Base-by-base conservation (phyloP, 2,329 filamentous ascomycete species). In the Cryphonectria naterciae region DNA sequence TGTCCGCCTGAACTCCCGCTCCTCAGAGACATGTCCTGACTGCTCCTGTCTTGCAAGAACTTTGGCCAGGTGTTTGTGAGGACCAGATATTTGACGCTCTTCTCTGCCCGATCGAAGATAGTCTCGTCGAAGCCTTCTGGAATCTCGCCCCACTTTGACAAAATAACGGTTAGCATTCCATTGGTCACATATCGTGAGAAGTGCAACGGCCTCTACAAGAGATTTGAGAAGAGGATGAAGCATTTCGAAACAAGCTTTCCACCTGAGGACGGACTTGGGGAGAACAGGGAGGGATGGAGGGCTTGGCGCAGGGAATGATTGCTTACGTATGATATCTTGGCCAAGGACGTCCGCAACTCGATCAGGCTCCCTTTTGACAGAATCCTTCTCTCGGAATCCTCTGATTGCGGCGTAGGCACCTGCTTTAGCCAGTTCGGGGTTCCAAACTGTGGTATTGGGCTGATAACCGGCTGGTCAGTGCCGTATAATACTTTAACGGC, bases 31-130 rank as follows among this genome's bases (percentile, higher is more conserved):
- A 68, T 17, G 6, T 63, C 65, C 11, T 58, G 62, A 39, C 67
- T 62, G 19, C 69, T 68, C 37, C 49, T 46, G 13, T 58, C 64
- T 62, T 72, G 61, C 63, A 87, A 82, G 74, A 86, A 89, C 76
- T 86, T 88, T 41, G 86, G 86, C 90, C 90, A 92, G 0, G 90
- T 92, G 76, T 92, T 92, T 19, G 89, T 91, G 71, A 91, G 80
- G 2, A 92, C 89, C 7, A 92, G 83, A 71, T 91, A 89, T 78
- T 90, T 91, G 79, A 92, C 87, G 74, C 85, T 86, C n/a, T 79
- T 78, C 75, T 89, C 85, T 0, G 89, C 87, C 4, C 80, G 82
- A 74, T 91, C 88, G 75, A 92, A 92, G 2, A 91, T 82, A 0
- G 76, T 76, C 4, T 80, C 78, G 65, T 84, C 80, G 69, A 91